Conservation (phyloP, 331 rosid species). For the Rhamnella rubrinervis region DNA sequence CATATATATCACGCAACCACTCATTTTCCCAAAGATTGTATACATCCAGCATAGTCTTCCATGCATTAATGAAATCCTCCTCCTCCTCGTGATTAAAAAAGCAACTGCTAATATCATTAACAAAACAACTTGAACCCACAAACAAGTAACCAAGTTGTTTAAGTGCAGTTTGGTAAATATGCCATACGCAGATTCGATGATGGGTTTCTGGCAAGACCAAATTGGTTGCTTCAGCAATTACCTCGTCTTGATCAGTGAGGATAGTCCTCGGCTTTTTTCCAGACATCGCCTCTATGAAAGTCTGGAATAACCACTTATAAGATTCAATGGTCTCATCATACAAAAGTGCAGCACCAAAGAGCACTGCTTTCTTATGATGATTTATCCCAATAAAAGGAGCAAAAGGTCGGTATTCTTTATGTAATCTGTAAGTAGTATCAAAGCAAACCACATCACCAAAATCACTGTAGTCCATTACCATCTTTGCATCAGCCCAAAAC, state of each 20-base stretch:
- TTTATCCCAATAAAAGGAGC: slow-evolving; percentile 50
- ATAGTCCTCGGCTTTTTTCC: slow-evolving; percentile 58
- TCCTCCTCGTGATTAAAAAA: slow-evolving; percentile 50
- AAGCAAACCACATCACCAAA: slow-evolving; percentile 65
- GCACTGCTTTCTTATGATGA: slow-evolving; percentile 50
- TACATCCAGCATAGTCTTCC: slow-evolving; percentile 45
- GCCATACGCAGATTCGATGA: slow-evolving; percentile 54
- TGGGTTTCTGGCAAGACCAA: slow-evolving; percentile 27
- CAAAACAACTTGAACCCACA: slow-evolving; percentile 33
- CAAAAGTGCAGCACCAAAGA: slow-evolving; percentile 56
- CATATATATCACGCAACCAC: slow-evolving; percentile 42
- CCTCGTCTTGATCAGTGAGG: slow-evolving; percentile 44
- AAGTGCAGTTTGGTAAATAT: slow-evolving; percentile 47
- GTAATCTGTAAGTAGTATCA: slow-evolving; percentile 48
- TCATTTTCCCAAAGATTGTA: slow-evolving; percentile 51
- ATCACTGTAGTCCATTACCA: slow-evolving; percentile 43
- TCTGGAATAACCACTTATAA: slow-evolving; percentile 47
- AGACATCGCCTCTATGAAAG: slow-evolving; percentile 55
- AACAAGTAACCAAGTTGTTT: slow-evolving; percentile 37
- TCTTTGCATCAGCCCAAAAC: slow-evolving; percentile 57
- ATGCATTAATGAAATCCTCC: slow-evolving; percentile 48
- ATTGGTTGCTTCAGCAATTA: slow-evolving; percentile 38
- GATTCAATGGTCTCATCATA: slow-evolving; percentile 50
- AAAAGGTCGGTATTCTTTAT: slow-evolving; percentile 38
- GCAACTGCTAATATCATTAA: slow-evolving; percentile 46